A percentile compares a stretch with the other conserved stretches of the same genome.
phyloP scores from a whole-genome alignment of 1,139 yeast species.

The Debaryomycetaceae sp. region DNA sequence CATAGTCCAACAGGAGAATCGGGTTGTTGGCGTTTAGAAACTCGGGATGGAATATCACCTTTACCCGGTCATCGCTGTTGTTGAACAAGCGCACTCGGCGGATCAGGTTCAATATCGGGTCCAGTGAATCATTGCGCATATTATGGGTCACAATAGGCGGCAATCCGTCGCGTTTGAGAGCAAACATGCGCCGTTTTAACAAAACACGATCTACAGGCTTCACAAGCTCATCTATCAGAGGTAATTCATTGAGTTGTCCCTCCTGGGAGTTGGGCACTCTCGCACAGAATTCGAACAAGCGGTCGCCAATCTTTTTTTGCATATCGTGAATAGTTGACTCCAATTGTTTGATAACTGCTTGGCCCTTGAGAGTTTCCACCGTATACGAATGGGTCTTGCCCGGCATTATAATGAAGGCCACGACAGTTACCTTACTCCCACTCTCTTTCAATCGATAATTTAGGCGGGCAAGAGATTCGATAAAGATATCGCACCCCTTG shows the following conservation, averaged over 20 bases:
- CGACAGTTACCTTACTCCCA: conserved; percentile 84
- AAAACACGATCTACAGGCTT: conserved; percentile 84
- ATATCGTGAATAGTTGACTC: conserved; percentile 86
- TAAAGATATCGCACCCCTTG: conserved; percentile 93
- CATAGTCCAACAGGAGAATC: conserved; percentile 84
- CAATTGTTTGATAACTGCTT: conserved; percentile 87
- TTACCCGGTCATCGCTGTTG: conserved; percentile 82
- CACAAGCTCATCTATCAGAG: conserved; percentile 66
- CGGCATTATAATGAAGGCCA: conserved; percentile 98
- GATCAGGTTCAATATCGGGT: conserved; percentile 86
- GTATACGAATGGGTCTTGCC: conserved; percentile 91
- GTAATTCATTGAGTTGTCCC: conserved; percentile 43
- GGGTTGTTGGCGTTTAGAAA: conserved; percentile 93
- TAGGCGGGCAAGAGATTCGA: conserved; percentile 85
- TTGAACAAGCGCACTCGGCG: conserved; percentile 88
- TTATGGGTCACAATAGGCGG: conserved; percentile 99
- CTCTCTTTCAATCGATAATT: conserved; percentile 75
- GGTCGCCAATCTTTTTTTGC: conserved; percentile 75
- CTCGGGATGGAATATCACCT: conserved; percentile 95
- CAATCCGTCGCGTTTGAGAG: conserved; percentile 74
- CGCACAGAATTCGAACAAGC: conserved; percentile 86
- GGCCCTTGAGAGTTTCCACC: conserved; percentile 91
- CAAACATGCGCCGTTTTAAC: conserved; percentile 86
- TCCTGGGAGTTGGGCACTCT: conserved; percentile 61
- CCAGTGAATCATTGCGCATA: conserved; percentile 85